Evolutionary conservation across 2,329 filamentous ascomycete species (phyloP).

Genomic region (Penicillium sp.): DNA sequence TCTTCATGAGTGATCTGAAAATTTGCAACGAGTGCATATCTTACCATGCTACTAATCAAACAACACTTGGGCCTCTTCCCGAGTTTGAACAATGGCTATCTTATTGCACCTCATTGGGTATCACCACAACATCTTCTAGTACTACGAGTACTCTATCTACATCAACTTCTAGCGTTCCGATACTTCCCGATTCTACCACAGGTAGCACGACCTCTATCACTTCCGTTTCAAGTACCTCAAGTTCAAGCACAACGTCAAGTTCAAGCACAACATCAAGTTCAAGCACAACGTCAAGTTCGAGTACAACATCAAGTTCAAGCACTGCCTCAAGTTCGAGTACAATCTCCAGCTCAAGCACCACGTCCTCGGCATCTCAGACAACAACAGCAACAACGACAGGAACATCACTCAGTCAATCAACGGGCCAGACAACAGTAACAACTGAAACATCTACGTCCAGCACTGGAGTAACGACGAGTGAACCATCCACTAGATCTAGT

Average conservation of each 20-base stretch:
- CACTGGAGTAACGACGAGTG: not conserved
- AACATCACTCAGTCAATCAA: not conserved
- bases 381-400: not conserved
- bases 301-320: not conserved
- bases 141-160: not conserved
- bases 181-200: conserved; percentile 1
- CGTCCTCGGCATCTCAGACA: not conserved
- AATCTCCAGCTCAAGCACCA: not conserved
- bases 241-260: not conserved
- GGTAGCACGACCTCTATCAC: not conserved
- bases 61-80: conserved; percentile 4
- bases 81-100: conserved; percentile 16
- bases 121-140: not conserved
- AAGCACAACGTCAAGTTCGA: not conserved
- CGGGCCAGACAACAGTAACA: not conserved
- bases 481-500: not conserved
- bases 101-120: conserved; percentile 10
- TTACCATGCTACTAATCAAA: conserved; percentile 2
- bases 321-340: not conserved
- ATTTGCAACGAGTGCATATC: conserved; percentile 12
- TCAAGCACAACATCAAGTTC: not conserved
- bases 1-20: conserved; percentile 10
- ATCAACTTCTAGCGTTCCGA: conserved; percentile 1
- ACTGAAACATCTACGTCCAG: not conserved
- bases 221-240: not conserved